Evolutionary conservation across 352 stramenopile species (phyloP), one percentile per base, ranked within the genome.

Genomic region (Peronospora destructor): DNA sequence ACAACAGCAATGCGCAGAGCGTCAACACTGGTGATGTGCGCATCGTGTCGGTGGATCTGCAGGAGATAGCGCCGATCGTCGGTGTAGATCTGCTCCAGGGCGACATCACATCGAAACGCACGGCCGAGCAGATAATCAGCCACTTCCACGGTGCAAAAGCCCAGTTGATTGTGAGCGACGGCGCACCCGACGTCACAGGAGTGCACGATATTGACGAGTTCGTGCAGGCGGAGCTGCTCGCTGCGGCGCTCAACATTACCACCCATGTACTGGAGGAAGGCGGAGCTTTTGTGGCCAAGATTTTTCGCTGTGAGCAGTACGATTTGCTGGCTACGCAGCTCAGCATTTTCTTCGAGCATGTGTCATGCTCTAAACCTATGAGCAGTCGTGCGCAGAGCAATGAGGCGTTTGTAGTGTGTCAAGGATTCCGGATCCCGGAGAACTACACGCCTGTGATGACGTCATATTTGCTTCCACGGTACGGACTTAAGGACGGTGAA

Each of bases 181-280:
- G 97, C 39, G 97, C 97, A 9, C 97, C 97, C 0, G 97, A 99
- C 63, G 96, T 99, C n/a, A 99, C 96, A 2, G 95, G 96, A n/a
- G 81, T 99, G 19, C 96, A 99, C 61, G 95, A 99, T 56, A 94
- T 99, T 26, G 97, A 99, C 74, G 95, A 98, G 63, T 99, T 98
- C 65, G 76, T 99, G 30, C 93, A 98, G 68, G 88, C 90, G 5
- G 92, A 99, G 63, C 79, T 99, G 16, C 66, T 99, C 11, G 72
- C 97, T 0, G 92, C 95, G 0, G 96, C 96, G n/a, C 77, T 99
- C 16, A 97, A 98, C 66, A 99, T 99, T 49, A 97, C 94, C 8
- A 97, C 91, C 0, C 91, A 97, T 61, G 90, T 99, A 32, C 70
- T 99, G 13, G 67, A 76, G 16, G 64, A 77, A 11, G 86, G 87